Conservation (phyloP, 2,329 filamentous ascomycete species). For the Pezicula radicicola region DNA sequence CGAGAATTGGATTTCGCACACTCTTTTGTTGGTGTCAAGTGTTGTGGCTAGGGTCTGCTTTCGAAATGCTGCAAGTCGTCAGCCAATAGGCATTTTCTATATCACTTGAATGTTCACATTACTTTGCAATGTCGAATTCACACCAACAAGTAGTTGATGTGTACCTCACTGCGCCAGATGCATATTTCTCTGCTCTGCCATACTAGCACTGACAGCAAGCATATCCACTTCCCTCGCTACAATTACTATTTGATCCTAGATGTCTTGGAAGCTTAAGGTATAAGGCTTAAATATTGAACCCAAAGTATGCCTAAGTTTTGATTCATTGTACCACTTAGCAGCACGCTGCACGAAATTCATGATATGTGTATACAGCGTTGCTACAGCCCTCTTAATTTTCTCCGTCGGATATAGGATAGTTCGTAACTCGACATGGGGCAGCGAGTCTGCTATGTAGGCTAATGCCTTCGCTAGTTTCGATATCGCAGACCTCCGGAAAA, state of each 20-base stretch:
- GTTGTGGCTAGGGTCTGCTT: too few relatives aligned
- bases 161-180: too few relatives aligned
- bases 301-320: constrained; percentile 15
- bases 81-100: too few relatives aligned
- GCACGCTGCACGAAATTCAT: constrained; percentile 24
- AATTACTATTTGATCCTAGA: constrained; percentile 2
- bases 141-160: too few relatives aligned
- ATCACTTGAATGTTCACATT: too few relatives aligned
- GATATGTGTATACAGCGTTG: constrained; percentile 22
- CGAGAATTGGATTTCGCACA: too few relatives aligned
- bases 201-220: too few relatives aligned
- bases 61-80: too few relatives aligned
- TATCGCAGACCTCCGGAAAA: not conserved
- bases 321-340: constrained; percentile 24
- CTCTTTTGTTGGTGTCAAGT: too few relatives aligned
- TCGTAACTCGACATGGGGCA: constrained; percentile 6
- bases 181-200: too few relatives aligned
- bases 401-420: constrained; percentile 19
- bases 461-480: constrained; percentile 3
- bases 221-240: too few relatives aligned
- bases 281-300: constrained; percentile 17
- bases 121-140: too few relatives aligned
- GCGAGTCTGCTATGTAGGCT: constrained; percentile 6
- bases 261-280: constrained; percentile 18
- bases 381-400: constrained; percentile 16